phyloP scores from a whole-genome alignment of 2,329 filamentous ascomycete genomes.

The Sporothrix brunneoviolacea region DNA sequence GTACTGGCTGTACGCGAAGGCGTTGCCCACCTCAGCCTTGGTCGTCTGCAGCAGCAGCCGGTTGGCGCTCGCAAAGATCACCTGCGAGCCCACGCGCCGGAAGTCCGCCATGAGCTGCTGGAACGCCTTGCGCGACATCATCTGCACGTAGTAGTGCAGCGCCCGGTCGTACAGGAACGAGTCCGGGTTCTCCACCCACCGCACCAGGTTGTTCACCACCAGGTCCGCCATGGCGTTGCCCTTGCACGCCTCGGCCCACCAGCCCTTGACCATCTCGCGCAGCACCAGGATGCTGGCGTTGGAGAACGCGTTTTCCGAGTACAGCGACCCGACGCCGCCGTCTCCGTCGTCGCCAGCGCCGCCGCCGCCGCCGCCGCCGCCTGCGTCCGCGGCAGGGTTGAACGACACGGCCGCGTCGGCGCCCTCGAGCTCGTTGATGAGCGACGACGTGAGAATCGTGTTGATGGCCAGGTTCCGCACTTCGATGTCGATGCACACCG shows the following conservation, averaged over 20 bases:
- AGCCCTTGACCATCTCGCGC: constrained; percentile 96
- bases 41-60: constrained; percentile 89
- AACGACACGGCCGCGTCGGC: constrained; percentile 79
- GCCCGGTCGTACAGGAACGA: constrained; percentile 94
- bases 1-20: constrained; percentile 94
- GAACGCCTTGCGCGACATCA: constrained; percentile 96
- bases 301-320: constrained; percentile 87
- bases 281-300: constrained; percentile 84
- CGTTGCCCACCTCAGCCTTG: constrained; percentile 93
- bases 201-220: constrained; percentile 92
- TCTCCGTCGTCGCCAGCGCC: constrained; percentile 42
- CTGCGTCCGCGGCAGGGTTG: constrained; percentile 55
- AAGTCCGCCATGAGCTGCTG: constrained; percentile 97
- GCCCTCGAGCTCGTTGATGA: constrained; percentile 94
- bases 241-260: constrained; percentile 92
- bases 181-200: constrained; percentile 91
- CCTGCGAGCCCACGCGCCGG: constrained; percentile 84
- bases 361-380: constrained; percentile 60
- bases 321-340: constrained; percentile 57
- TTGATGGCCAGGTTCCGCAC: constrained; percentile 95
- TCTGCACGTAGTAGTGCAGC: constrained; percentile 94
- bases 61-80: constrained; percentile 90
- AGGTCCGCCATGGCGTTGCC: constrained; percentile 94
- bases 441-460: constrained; percentile 89
- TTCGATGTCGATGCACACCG: constrained; percentile 91